Evolutionary conservation across 2,329 filamentous ascomycete species (phyloP).

Genomic region (Alternaria gaisen): DNA sequence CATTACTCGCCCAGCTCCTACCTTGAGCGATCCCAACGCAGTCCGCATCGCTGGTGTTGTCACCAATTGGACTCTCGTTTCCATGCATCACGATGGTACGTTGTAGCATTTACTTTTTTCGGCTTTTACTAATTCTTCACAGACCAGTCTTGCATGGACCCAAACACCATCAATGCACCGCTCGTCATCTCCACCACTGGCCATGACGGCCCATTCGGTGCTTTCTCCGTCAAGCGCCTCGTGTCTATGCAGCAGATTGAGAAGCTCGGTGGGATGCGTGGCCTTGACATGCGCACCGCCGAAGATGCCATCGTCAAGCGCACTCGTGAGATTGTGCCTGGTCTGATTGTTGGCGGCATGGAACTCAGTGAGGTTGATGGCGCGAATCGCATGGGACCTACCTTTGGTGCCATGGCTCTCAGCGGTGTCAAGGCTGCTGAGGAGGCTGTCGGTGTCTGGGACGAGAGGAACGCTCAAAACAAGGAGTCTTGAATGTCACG

Average conservation of each 20-base stretch:
- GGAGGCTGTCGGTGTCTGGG: slow-evolving; percentile 80
- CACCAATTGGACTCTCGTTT: slow-evolving; percentile 94
- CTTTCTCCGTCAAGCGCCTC: slow-evolving; percentile 89
- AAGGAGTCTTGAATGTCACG: slow-evolving; percentile 52
- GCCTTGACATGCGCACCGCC: slow-evolving; percentile 88
- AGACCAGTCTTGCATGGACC: slow-evolving; percentile 95
- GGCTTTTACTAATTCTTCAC: slow-evolving; percentile 53
- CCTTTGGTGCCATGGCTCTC: slow-evolving; percentile 88
- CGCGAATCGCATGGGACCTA: slow-evolving; percentile 90
- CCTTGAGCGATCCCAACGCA: slow-evolving; percentile 55
- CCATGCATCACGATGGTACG: slow-evolving; percentile 61
- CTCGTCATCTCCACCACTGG: slow-evolving; percentile 89
- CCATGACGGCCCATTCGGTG: slow-evolving; percentile 89
- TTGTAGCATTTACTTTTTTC: background rate
- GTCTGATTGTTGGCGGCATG: slow-evolving; percentile 94
- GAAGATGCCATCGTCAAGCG: slow-evolving; percentile 95
- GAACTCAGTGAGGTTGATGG: slow-evolving; percentile 90
- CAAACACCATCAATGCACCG: slow-evolving; percentile 94
- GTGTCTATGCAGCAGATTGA: slow-evolving; percentile 87
- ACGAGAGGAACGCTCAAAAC: slow-evolving; percentile 80
- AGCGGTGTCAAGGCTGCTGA: slow-evolving; percentile 91
- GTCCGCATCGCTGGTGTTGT: slow-evolving; percentile 87
- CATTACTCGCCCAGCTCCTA: slow-evolving; percentile 74
- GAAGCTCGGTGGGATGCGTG: slow-evolving; percentile 89
- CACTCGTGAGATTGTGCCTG: slow-evolving; percentile 86